Evolutionary conservation across 495 filamentous ascomycete species (phyloP).

Genomic region (Aspergillus sclerotiicarbonarius): DNA sequence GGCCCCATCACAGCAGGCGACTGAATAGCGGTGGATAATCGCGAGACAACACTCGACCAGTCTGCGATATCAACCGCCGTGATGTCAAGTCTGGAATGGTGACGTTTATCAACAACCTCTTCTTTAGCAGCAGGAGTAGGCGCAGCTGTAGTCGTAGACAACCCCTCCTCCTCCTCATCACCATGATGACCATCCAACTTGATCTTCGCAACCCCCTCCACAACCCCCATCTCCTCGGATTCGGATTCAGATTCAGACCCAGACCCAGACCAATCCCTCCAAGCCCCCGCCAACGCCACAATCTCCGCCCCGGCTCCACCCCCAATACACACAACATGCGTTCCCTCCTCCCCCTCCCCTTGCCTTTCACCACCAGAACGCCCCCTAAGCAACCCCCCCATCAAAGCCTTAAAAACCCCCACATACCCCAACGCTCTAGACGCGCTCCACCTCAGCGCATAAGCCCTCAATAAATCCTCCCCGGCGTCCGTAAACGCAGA

Average conservation of each 20-base stretch:
- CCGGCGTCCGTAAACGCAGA: conserved; percentile 66
- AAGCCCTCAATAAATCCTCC: conserved; percentile 67
- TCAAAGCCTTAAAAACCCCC: conserved; percentile 54
- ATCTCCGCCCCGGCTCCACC: conserved; percentile 86
- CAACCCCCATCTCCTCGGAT: conserved; percentile 1
- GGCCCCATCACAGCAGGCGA: conserved; percentile 32
- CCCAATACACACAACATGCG: conserved; percentile 67
- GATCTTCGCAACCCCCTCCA: conserved; percentile 17
- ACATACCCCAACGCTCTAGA: conserved; percentile 76
- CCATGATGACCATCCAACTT: conserved; percentile 18
- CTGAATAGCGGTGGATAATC: conserved; percentile 45
- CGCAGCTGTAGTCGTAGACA: background rate
- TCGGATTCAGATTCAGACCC: background rate
- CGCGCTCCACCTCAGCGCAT: conserved; percentile 86
- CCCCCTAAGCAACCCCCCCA: conserved; percentile 12
- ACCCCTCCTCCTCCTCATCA: too few relatives aligned
- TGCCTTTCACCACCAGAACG: background rate
- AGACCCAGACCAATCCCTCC: conserved; percentile 40
- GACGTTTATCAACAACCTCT: conserved; percentile 1
- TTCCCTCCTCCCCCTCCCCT: conserved; percentile 1
- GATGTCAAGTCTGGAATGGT: conserved; percentile 43
- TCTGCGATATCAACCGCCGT: conserved; percentile 74
- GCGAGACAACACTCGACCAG: conserved; percentile 62
- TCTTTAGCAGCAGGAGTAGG: background rate
- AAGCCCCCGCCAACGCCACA: conserved; percentile 66